Evolutionary conservation across 1,284 basidiomycete genomes (phyloP).

Genomic region (Lignosus rhinocerotis): DNA sequence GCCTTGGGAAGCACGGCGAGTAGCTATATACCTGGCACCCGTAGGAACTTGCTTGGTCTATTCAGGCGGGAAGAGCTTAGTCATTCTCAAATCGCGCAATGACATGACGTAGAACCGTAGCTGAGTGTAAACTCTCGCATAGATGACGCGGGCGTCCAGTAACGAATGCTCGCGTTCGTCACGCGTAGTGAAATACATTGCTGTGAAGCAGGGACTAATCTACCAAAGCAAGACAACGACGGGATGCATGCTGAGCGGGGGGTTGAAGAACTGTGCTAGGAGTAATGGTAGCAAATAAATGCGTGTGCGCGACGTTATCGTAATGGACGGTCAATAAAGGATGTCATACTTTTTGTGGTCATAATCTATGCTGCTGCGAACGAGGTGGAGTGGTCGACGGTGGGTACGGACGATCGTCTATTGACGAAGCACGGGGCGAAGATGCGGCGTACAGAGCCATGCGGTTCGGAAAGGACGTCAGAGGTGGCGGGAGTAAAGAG

Average conservation of each 20-base stretch:
- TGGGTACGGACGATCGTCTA: background rate
- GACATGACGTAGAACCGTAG: no score
- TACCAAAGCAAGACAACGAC: slow-evolving; percentile 16
- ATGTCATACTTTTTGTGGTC: slow-evolving; percentile 30
- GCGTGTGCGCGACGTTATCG: slow-evolving; percentile 19
- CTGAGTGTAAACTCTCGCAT: no score
- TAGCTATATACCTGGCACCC: background rate
- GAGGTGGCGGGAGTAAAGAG: slow-evolving; percentile 11
- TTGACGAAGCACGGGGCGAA: slow-evolving; percentile 5
- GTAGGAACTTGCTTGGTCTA: no score
- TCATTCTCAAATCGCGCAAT: background rate
- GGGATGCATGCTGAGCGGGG: slow-evolving; percentile 28
- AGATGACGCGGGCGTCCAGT: no score
- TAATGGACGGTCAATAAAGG: slow-evolving; percentile 30
- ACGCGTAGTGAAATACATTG: slow-evolving; percentile 15
- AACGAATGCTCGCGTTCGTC: background rate
- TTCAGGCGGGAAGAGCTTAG: background rate
- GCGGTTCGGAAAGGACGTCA: background rate
- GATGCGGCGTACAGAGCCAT: background rate
- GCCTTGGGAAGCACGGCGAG: background rate
- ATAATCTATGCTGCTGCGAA: slow-evolving; percentile 22
- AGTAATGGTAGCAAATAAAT: slow-evolving; percentile 23
- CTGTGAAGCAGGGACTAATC: slow-evolving; percentile 22
- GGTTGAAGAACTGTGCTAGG: slow-evolving; percentile 14
- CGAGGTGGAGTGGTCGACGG: slow-evolving; percentile 5